Percentiles rank a stretch among this genome's conserved stretches.
phyloP scores from a whole-genome alignment of 495 filamentous ascomycete genomes.

The Hypoxylon perforatum region DNA sequence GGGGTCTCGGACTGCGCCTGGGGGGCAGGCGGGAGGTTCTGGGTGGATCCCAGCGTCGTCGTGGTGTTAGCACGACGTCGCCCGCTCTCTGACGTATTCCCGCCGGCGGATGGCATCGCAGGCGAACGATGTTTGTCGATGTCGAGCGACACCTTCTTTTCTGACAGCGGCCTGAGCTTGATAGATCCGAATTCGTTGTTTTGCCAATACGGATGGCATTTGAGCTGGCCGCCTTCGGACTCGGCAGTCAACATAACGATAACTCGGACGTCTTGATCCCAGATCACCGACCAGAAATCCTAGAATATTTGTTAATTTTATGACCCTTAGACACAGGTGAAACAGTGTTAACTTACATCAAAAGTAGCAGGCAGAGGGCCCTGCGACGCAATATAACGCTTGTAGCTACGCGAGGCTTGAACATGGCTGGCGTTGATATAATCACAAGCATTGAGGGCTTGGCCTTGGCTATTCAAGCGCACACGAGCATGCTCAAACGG shows the following conservation, averaged over 20 bases:
- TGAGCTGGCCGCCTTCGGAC: conserved; percentile 90
- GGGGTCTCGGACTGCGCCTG: conserved; percentile 65
- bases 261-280: conserved; percentile 95
- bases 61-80: conserved; percentile 45
- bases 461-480: conserved; percentile 73
- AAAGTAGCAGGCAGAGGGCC: conserved; percentile 94
- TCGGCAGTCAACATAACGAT: conserved; percentile 98
- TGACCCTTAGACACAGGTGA: background rate
- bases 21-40: conserved; percentile 21
- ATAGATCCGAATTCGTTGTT: conserved; percentile 83
- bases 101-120: conserved; percentile 34
- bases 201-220: conserved; percentile 94
- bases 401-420: conserved; percentile 79
- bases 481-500: conserved; percentile 96
- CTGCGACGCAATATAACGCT: conserved; percentile 94
- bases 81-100: conserved; percentile 40
- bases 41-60: conserved; percentile 33
- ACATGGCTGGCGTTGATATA: conserved; percentile 96
- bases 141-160: conserved; percentile 82
- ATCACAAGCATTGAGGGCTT: conserved; percentile 80
- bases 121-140: conserved; percentile 60
- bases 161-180: conserved; percentile 78
- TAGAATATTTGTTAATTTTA: conserved; percentile 60
- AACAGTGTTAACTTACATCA: conserved; percentile 68
- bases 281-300: conserved; percentile 98